Conservation (phyloP, 78 protist species). For the Polysphondylium violaceum region DNA sequence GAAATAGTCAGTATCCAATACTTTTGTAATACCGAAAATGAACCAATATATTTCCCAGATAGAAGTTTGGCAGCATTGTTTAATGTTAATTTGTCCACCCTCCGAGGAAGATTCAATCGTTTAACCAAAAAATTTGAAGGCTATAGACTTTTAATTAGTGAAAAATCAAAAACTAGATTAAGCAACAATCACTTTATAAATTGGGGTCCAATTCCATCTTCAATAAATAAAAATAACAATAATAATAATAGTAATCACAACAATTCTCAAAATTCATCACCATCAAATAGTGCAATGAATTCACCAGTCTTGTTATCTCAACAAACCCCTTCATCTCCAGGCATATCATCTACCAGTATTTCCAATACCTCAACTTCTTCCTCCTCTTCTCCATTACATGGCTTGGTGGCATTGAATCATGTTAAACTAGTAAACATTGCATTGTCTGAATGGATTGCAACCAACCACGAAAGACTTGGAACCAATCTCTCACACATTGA, state of each 20-base stretch:
- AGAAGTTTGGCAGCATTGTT: slow-evolving; percentile 60
- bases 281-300: slow-evolving; percentile 1
- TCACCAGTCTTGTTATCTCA: not conserved
- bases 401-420: slow-evolving; percentile 66
- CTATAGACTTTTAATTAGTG: slow-evolving; percentile 41
- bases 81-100: slow-evolving; percentile 56
- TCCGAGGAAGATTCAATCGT: slow-evolving; percentile 71
- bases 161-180: slow-evolving; percentile 55
- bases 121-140: slow-evolving; percentile 54
- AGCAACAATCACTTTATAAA: slow-evolving; percentile 41
- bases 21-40: slow-evolving; percentile 42
- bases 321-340: not conserved
- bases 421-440: slow-evolving; percentile 49
- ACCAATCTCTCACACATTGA: slow-evolving; percentile 7
- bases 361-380: not conserved
- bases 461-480: slow-evolving; percentile 60
- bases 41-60: slow-evolving; percentile 73
- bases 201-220: slow-evolving; percentile 11
- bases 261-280: slow-evolving; percentile 4
- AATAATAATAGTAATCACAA: slow-evolving; percentile 2
- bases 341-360: not conserved
- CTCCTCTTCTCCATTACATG: slow-evolving; percentile 32
- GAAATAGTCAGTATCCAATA: slow-evolving; percentile 37
- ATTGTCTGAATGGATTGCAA: slow-evolving; percentile 58
- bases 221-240: not conserved